Evolutionary conservation across 2,329 filamentous ascomycete species (phyloP).

Genomic region (Cladophialophora exuberans): DNA sequence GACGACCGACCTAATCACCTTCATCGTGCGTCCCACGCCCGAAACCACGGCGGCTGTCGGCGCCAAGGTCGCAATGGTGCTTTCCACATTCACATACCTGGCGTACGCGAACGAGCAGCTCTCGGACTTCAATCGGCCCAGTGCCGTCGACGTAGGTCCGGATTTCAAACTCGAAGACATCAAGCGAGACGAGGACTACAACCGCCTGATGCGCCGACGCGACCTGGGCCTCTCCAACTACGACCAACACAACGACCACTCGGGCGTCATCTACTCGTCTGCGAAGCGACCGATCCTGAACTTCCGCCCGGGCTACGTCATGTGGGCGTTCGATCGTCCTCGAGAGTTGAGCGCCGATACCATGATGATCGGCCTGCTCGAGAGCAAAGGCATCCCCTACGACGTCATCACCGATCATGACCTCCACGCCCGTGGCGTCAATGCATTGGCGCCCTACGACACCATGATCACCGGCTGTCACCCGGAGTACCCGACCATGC

Average conservation of each 20-base stretch:
- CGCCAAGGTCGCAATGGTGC: constrained; percentile 36
- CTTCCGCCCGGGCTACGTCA: constrained; percentile 41
- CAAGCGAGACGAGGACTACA: constrained; percentile 27
- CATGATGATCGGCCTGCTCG: constrained; percentile 42
- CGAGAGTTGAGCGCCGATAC: constrained; percentile 44
- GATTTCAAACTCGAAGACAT: constrained; percentile 13
- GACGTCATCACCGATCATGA: constrained; percentile 45
- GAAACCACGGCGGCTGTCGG: constrained; percentile 15
- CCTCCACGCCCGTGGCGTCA: constrained; percentile 35
- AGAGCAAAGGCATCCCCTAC: constrained; percentile 38
- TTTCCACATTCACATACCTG: constrained; percentile 44
- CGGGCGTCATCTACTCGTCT: constrained; percentile 39
- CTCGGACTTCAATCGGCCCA: constrained; percentile 38
- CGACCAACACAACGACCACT: constrained; percentile 44
- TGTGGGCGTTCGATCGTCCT: constrained; percentile 43
- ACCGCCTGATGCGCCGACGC: constrained; percentile 36
- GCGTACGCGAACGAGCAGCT: constrained; percentile 47
- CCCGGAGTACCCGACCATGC: constrained; percentile 41
- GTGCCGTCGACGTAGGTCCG: constrained; percentile 22
- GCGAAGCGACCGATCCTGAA: constrained; percentile 44
- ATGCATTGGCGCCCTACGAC: constrained; percentile 30
- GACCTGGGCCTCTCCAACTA: constrained; percentile 45
- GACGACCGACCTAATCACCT: constrained; percentile 38
- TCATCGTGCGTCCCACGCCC: constrained; percentile 41
- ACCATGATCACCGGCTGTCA: constrained; percentile 40